Evolutionary conservation across 1,284 basidiomycete species (phyloP), one percentile per base, ranked within the genome.

Genomic region (Cystobasidium pallidum): DNA sequence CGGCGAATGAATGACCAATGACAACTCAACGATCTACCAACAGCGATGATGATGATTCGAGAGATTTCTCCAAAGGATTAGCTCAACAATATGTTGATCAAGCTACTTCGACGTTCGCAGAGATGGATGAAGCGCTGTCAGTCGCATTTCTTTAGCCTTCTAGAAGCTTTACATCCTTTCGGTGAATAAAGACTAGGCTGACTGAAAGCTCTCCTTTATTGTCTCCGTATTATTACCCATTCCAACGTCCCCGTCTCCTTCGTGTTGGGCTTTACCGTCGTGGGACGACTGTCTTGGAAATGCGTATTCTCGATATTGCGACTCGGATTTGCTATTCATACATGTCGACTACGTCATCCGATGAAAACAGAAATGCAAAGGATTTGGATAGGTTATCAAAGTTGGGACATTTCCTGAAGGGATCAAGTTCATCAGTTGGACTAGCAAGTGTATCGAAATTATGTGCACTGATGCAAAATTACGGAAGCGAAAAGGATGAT

Each of bases 31-130:
- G n/a, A n/a, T n/a, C n/a, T n/a, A n/a, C n/a, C n/a, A 49, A 49
- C 55, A 73, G 68, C 80, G 82, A 82, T 75, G 82, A 82, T 67
- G 81, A 81, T 67, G 82, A 82, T 52, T 77, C 78, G 28, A 79
- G 79, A 45, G 81, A 81, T 51, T 82, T 82, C 65, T 78, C 77
- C 57, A 80, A 80, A 67, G 77, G 77, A 63, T 79, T 82, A 52
- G 81, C 81, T 17, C 80, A 80, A 77, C 82, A 82, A 75, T 82
- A 82, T 76, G 81, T 82, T 73, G 79, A 80, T 32, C 82, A 82
- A 74, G 82, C 81, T 24, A 79, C 80, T 51, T 74, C 76, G 10
- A 82, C 82, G 4, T 82, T 82, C 65, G 63, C 74, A 21, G 80
- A 82, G 74, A 82, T 82, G 75, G 80, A 81, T 51, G 74, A 74